Conservation (phyloP, 2,329 filamentous ascomycete species). For the Polychaeton citri region DNA sequence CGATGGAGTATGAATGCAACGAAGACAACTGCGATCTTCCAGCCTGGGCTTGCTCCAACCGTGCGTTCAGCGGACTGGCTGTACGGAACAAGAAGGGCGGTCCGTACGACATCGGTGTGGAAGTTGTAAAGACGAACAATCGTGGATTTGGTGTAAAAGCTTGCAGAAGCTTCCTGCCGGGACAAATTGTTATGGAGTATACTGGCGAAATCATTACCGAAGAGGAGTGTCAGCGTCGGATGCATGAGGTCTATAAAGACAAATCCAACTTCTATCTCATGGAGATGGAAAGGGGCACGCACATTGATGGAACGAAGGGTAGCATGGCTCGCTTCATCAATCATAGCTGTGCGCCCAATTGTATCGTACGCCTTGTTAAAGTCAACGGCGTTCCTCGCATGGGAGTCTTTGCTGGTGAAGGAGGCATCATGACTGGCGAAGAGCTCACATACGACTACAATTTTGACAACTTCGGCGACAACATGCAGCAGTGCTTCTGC, state of each 20-base stretch:
- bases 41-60: slow-evolving; percentile 64
- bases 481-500: slow-evolving; percentile 45
- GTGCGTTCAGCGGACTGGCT: slow-evolving; percentile 70
- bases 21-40: slow-evolving; percentile 74
- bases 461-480: slow-evolving; percentile 38
- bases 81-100: slow-evolving; percentile 61
- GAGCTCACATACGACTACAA: slow-evolving; percentile 92
- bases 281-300: slow-evolving; percentile 97
- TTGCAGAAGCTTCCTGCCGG: slow-evolving; percentile 72
- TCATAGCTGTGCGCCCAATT: slow-evolving; percentile 93
- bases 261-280: slow-evolving; percentile 98
- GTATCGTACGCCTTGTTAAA: slow-evolving; percentile 72
- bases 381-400: slow-evolving; percentile 76
- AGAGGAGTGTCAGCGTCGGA: slow-evolving; percentile 80
- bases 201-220: slow-evolving; percentile 96
- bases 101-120: slow-evolving; percentile 83
- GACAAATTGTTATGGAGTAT: slow-evolving; percentile 97
- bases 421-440: slow-evolving; percentile 83
- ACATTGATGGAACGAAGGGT: slow-evolving; percentile 91
- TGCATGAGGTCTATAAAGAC: slow-evolving; percentile 87
- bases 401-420: slow-evolving; percentile 86
- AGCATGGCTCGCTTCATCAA: slow-evolving; percentile 97
- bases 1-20: slow-evolving; percentile 97
- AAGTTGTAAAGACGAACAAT: slow-evolving; percentile 81
- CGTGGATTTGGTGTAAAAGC: slow-evolving; percentile 85